Evolutionary conservation across 2,329 filamentous ascomycete species (phyloP).

Genomic region (Aspergillus caelatus): DNA sequence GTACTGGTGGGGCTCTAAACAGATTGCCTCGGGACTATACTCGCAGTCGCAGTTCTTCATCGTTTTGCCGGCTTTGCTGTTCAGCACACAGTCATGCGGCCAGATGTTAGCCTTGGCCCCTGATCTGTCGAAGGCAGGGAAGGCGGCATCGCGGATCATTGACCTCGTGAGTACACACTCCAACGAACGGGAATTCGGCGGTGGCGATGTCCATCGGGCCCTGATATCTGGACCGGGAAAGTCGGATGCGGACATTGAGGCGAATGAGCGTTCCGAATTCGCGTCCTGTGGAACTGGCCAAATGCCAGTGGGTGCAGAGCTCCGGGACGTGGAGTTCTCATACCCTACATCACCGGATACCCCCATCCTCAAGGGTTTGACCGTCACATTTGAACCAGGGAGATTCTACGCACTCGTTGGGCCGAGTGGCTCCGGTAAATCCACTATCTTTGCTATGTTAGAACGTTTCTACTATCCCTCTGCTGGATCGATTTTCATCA

Average conservation of each 20-base stretch:
- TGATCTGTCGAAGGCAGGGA: slow-evolving; percentile 66
- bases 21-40: slow-evolving; percentile 67
- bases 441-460: slow-evolving; percentile 60
- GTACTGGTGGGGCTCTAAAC: slow-evolving; percentile 77
- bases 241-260: not conserved
- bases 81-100: slow-evolving; percentile 72
- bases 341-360: slow-evolving; percentile 32
- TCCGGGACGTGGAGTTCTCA: not conserved
- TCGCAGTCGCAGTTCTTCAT: slow-evolving; percentile 71
- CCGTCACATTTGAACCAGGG: slow-evolving; percentile 52
- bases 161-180: slow-evolving; percentile 1
- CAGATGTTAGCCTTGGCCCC: slow-evolving; percentile 75
- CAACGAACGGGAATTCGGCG: not conserved
- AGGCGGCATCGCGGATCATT: slow-evolving; percentile 2
- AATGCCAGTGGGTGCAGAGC: not conserved
- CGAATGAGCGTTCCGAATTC: not conserved
- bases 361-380: slow-evolving; percentile 61
- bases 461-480: slow-evolving; percentile 58
- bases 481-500: slow-evolving; percentile 54
- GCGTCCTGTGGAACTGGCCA: too few species aligned
- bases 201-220: too few species aligned
- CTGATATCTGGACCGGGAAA: not conserved
- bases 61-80: slow-evolving; percentile 69
- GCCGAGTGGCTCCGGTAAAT: slow-evolving; percentile 67
- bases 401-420: slow-evolving; percentile 62